Evolutionary conservation across 768 basidiomycete species (phyloP).

Genomic region (Agrocybe chaxingu): DNA sequence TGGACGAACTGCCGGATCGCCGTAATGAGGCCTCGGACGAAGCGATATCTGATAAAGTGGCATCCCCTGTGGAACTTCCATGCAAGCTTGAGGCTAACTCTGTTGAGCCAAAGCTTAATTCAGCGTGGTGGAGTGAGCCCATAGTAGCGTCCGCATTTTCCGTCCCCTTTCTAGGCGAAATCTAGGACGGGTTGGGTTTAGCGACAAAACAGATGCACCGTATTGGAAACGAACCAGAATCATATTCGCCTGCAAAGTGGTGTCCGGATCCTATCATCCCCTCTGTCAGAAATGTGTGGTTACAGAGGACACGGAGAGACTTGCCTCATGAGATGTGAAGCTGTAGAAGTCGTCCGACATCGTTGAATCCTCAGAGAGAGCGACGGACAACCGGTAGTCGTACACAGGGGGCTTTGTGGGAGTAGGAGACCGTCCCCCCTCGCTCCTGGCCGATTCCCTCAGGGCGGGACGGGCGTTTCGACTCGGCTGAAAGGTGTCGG

Average conservation of each 20-base stretch:
- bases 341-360: conserved; percentile 20
- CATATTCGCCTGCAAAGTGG: conserved; percentile 1
- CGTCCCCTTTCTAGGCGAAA: neutral
- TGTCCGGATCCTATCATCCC: conserved; percentile 3
- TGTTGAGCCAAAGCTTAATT: conserved; percentile 3
- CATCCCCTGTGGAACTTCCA: conserved; percentile 2
- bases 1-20: neutral
- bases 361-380: conserved; percentile 11
- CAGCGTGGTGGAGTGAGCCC: neutral
- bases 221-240: neutral
- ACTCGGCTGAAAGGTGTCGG: neutral
- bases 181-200: neutral
- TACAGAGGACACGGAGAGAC: neutral
- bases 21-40: conserved; percentile 4
- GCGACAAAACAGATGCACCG: neutral
- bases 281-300: neutral
- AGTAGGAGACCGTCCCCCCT: neutral
- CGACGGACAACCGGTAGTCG: neutral
- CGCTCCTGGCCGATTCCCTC: neutral
- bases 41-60: conserved; percentile 5
- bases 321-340: conserved; percentile 15
- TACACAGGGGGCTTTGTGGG: neutral
- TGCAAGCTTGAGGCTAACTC: conserved; percentile 10
- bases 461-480: conserved; percentile 1
- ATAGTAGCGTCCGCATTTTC: conserved; percentile 1